Evolutionary conservation across 306 rosid genomes (phyloP).

Genomic region (Cicer judaicum): DNA sequence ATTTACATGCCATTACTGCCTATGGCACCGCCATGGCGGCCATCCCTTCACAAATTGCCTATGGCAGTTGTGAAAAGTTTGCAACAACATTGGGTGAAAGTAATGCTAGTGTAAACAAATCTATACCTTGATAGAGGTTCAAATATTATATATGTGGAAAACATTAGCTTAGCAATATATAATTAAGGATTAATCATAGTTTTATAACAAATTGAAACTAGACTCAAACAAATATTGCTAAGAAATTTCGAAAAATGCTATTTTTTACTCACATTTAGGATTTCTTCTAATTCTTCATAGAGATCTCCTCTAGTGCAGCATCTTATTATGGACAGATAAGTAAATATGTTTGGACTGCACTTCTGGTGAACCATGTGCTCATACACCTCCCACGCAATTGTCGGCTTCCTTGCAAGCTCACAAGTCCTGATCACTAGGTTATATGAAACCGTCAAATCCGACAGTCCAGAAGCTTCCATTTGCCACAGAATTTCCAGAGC

Average conservation of each 20-base stretch:
- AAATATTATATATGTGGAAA: conserved; percentile 5
- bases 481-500: conserved; percentile 83
- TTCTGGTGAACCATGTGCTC: conserved; percentile 80
- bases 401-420: conserved; percentile 72
- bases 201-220: background rate
- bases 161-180: conserved; percentile 1
- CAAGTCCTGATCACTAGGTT: conserved; percentile 81
- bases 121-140: conserved; percentile 10
- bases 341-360: conserved; percentile 70
- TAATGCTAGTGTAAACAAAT: conserved; percentile 14
- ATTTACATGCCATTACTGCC: no score
- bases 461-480: conserved; percentile 69
- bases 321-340: conserved; percentile 67
- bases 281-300: conserved; percentile 75
- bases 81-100: background rate
- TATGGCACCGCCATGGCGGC: no score
- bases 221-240: conserved; percentile 25
- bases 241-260: conserved; percentile 35
- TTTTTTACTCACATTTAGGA: conserved; percentile 66
- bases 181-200: conserved; percentile 5
- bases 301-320: conserved; percentile 76
- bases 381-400: conserved; percentile 82
- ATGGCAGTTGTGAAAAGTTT: no score
- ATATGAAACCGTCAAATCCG: conserved; percentile 65
- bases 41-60: no score